A percentile compares a stretch with the other conserved stretches of the same genome.
Evolutionary conservation across 441 rosid species (phyloP).

Genomic region (Melastoma candidum): DNA sequence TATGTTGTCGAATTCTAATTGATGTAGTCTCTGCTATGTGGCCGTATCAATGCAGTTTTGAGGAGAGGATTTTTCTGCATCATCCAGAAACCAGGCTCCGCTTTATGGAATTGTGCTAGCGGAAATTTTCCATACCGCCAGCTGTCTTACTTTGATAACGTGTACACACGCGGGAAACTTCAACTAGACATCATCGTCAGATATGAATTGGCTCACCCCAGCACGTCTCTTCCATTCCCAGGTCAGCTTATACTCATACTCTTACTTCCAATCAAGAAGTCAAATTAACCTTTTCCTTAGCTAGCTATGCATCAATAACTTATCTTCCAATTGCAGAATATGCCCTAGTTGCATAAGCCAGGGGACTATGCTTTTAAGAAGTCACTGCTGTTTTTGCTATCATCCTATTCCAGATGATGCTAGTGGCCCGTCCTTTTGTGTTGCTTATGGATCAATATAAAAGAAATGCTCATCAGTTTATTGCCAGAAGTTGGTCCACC

Average conservation of each 20-base stretch:
- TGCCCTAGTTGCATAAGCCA: conserved; percentile 45
- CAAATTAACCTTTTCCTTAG: neutral
- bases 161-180: conserved; percentile 19
- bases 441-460: conserved; percentile 59
- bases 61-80: conserved; percentile 19
- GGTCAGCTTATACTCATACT: conserved; percentile 29
- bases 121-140: conserved; percentile 21
- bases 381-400: conserved; percentile 49
- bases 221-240: conserved; percentile 35
- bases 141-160: conserved; percentile 19
- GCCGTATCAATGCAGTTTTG: conserved; percentile 23
- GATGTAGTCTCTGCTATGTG: no score
- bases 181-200: conserved; percentile 28
- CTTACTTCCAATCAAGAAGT: conserved; percentile 3
- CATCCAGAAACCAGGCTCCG: conserved; percentile 23
- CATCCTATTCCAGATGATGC: conserved; percentile 54
- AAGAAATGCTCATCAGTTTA: conserved; percentile 61
- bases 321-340: conserved; percentile 44
- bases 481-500: conserved; percentile 77
- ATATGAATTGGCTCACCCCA: conserved; percentile 58
- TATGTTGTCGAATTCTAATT: no score
- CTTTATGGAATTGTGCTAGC: conserved; percentile 20
- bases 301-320: conserved; percentile 4
- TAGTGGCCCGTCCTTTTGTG: conserved; percentile 68
- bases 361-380: conserved; percentile 72